These are phyloP conservation scores for Starmerella floricola DNA, from an alignment of 805 yeast genomes.

Conservation along the genomic window DNA sequence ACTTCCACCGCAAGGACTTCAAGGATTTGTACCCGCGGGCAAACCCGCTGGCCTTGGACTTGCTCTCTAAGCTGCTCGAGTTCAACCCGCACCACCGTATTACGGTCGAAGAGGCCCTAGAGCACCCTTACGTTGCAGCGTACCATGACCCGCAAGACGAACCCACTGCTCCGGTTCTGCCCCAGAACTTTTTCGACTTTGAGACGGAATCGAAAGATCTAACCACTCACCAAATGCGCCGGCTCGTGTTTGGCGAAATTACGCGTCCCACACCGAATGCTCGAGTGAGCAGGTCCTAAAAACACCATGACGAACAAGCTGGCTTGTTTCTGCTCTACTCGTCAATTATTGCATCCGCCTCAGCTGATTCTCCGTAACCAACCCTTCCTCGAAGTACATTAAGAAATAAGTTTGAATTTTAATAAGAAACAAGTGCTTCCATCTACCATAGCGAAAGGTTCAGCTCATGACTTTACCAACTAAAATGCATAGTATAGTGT, in stretches of 20 bases:
- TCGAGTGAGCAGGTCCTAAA: too few species aligned
- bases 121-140: slow-evolving; percentile 73
- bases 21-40: slow-evolving; percentile 60
- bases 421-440: too few species aligned
- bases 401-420: too few species aligned
- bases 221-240: slow-evolving; percentile 61
- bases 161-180: slow-evolving; percentile 47
- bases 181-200: slow-evolving; percentile 79
- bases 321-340: neutral
- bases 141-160: slow-evolving; percentile 96
- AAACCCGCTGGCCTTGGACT: slow-evolving; percentile 73
- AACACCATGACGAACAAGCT: too few species aligned
- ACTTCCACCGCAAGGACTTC: slow-evolving; percentile 25
- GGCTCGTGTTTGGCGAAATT: slow-evolving; percentile 69
- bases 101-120: slow-evolving; percentile 75
- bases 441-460: too few species aligned
- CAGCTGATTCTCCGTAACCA: too few species aligned
- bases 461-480: too few species aligned
- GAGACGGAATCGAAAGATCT: slow-evolving; percentile 44
- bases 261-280: slow-evolving; percentile 19
- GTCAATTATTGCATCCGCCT: too few species aligned
- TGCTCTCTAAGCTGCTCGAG: slow-evolving; percentile 66
- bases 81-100: slow-evolving; percentile 77
- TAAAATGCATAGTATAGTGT: too few species aligned
- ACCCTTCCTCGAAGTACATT: too few species aligned